Evolutionary conservation across 495 filamentous ascomycete species (phyloP).

Genomic region (Penicillium longicatenatum): DNA sequence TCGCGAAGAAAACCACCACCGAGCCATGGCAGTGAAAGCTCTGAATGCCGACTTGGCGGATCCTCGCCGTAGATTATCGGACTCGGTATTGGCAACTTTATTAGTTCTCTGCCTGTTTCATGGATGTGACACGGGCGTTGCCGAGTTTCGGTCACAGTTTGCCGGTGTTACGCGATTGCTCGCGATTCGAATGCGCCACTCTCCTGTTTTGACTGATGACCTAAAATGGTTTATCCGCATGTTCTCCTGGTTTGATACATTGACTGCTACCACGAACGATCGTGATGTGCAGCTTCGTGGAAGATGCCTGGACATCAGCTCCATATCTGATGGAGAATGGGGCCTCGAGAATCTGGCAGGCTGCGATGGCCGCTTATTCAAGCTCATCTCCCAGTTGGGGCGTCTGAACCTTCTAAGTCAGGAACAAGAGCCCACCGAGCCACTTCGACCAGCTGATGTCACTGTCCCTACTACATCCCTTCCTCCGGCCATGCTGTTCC

Average conservation of each 20-base stretch:
- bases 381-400: slow-evolving; percentile 74
- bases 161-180: slow-evolving; percentile 93
- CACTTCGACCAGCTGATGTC: slow-evolving; percentile 29
- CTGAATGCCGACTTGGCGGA: slow-evolving; percentile 83
- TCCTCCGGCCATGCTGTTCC: slow-evolving; percentile 42
- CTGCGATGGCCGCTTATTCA: slow-evolving; percentile 81
- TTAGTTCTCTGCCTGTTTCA: slow-evolving; percentile 89
- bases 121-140: slow-evolving; percentile 88
- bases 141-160: slow-evolving; percentile 91
- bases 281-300: slow-evolving; percentile 85
- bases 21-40: slow-evolving; percentile 75
- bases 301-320: slow-evolving; percentile 65
- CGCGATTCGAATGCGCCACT: slow-evolving; percentile 66
- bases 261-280: slow-evolving; percentile 89
- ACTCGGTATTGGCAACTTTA: slow-evolving; percentile 86
- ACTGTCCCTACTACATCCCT: slow-evolving; percentile 35
- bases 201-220: slow-evolving; percentile 62
- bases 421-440: slow-evolving; percentile 54
- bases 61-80: slow-evolving; percentile 70
- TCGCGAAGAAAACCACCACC: slow-evolving; percentile 81
- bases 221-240: slow-evolving; percentile 93
- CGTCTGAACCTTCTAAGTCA: slow-evolving; percentile 89
- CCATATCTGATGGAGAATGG: slow-evolving; percentile 68
- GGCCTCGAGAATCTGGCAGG: slow-evolving; percentile 84
- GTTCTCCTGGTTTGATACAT: slow-evolving; percentile 95